Base-by-base conservation (phyloP, 2,329 filamentous ascomycete species). In the Metarhizium sp. region DNA sequence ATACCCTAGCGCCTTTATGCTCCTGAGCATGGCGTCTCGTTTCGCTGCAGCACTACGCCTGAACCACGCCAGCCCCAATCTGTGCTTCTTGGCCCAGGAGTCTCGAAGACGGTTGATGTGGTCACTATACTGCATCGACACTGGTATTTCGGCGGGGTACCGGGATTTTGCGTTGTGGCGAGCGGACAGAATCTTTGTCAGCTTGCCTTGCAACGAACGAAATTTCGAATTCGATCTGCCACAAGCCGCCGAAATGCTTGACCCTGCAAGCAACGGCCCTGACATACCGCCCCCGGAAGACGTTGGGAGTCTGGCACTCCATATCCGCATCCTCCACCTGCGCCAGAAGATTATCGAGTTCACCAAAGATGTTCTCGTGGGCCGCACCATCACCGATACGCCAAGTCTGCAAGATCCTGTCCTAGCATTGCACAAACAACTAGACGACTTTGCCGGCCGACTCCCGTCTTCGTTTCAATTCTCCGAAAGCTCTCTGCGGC, bases 171-270 rank as follows among this genome's bases (percentile, higher is more conserved):
- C 73, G n/a, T 66, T 76, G 7, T 75, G 73, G 65, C 67, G 68
- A 2, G 66, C 69, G 14, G 73, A 75, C 34, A 66, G 64, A 18
- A 73, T 77, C 30, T 69, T 73, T 56, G 65, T 76, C 40, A 65
- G 70, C 36, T 62, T 75, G 40, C 74, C 75, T 0, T 74, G 72
- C 59, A 69, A 72, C 54, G 74, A 77, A 59, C 69, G 71, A 55
- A 72, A 75, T 40, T 77, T 77, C 58, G 80, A 84, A 62, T 81
- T 81, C 59, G 79, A 82, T 62, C 72, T 82, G 1, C 77, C 79
- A 5, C 79, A 82, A 61, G 69, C 72, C 4, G 79, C 78, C 7
- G 78, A 81, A 57, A 72, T 73, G 51, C 73, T 81, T n/a, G 69
- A 76, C 16, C 73, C 75, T 1, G 71, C 73, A 6, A 68, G 74